Conservation (phyloP, 331 rosid genomes). For the Dryas integrifolia region DNA sequence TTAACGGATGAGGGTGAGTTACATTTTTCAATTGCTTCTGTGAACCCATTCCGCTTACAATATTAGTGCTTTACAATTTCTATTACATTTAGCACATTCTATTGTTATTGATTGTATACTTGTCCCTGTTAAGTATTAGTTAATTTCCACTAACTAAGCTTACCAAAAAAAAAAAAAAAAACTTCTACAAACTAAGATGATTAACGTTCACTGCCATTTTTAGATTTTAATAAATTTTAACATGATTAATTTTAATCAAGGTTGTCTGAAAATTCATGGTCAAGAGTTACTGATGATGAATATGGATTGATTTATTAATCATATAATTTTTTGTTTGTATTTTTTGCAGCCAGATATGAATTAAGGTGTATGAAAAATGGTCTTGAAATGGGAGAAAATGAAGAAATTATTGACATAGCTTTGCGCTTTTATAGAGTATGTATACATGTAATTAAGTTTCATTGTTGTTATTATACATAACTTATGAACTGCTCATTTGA, state of each 20-base stretch:
- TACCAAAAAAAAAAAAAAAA: background rate
- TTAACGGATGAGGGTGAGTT: background rate
- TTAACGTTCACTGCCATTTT: background rate
- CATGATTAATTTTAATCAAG: background rate
- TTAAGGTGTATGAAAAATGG: slow-evolving; percentile 35
- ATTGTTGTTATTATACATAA: background rate
- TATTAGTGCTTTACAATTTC: background rate
- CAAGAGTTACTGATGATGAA: background rate
- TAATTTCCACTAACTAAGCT: background rate
- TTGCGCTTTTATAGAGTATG: slow-evolving; percentile 62
- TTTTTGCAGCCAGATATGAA: slow-evolving; percentile 46
- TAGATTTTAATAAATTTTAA: background rate
- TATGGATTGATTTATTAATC: background rate
- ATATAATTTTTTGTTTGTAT: slow-evolving; percentile 8
- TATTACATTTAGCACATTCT: background rate
- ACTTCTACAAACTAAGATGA: background rate
- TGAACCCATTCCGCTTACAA: too few relatives aligned
- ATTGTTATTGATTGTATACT: background rate
- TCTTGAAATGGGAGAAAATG: slow-evolving; percentile 57
- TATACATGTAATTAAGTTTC: background rate
- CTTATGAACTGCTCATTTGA: slow-evolving; percentile 9
- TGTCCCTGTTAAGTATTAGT: background rate
- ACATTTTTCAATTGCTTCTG: background rate
- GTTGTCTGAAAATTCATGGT: background rate
- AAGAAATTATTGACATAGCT: slow-evolving; percentile 44